Evolutionary conservation across 2,329 filamentous ascomycete genomes (phyloP), one percentile per base, ranked within the genome.

Genomic region (Leptographium lundbergii): DNA sequence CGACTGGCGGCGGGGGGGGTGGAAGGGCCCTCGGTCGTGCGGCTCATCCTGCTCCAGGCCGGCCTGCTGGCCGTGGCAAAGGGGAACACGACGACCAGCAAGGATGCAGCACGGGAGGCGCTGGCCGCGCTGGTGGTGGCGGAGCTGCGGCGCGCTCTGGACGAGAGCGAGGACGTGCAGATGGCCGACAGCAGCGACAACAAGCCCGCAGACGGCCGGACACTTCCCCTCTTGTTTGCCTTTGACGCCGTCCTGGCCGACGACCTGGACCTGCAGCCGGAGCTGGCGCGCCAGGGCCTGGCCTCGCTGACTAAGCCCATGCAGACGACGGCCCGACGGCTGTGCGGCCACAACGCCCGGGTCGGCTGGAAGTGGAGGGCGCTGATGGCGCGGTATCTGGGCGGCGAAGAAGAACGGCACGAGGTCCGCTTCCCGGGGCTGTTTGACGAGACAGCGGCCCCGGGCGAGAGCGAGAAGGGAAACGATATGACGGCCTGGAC

Each of bases 321-420:
- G 10, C 59, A 64, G 52, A 54, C 58, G n/a, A 19, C 55, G 2
- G 66, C 66, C 42, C 61, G 65, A 36, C 58, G 57, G n/a, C 60
- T 67, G 14, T 61, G 66, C 27, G 42, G 54, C 9, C 58, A 62
- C n/a, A 60, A 63, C 10, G 57, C 58, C n/a, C 62, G 64, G 39
- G 57, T 62, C 10, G 76, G 74, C 6, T 80, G 78, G 77, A 74
- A 73, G 62, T 63, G 78, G 32, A 71, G 74, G 58, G 72, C 69
- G 3, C 76, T 80, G 58, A 63, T 80, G 13, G 68, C 69, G 6
- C 72, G 66, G 5, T 69, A 73, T 56, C 68, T 76, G 25, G 65
- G 69, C 0, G 62, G 68, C 5, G 62, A 67, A 1, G 59, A 74
- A 22, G 66, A 69, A 7, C 61, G 71, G 9, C 69, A 68, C 3